Evolutionary conservation across 768 basidiomycete species (phyloP), one percentile per base, ranked within the genome.

Genomic region (Trametes sanguinea): DNA sequence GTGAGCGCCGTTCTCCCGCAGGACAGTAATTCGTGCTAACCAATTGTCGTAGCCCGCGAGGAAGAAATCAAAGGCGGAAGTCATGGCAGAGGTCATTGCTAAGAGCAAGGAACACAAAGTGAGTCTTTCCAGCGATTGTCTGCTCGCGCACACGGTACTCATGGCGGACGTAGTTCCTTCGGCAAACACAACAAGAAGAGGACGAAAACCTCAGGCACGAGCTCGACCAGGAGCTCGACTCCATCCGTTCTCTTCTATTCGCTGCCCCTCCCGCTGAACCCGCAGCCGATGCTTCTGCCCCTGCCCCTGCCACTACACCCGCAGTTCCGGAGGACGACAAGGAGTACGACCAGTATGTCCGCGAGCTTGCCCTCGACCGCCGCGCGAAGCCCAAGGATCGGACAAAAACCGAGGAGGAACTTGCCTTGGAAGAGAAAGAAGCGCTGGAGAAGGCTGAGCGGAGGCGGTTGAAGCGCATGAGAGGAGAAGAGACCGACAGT

Each of bases 71-170:
- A 97, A 96, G 75, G 89, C 92, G 2, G 95, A 99, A 70, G 92
- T 98, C 63, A 98, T 99, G 97, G 85, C 91, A 0, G 97, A 99
- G 73, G 91, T 99, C 37, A 93, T 99, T 47, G 91, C 94, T 1
- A 99, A 98, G 76, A 95, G 94, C 76, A 99, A 99, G 75, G 86
- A 88, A 52, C 87, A 98, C 77, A 98, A 96, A 80, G 96, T 94
- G 67, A 33, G 76, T 72, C 61, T 46, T 56, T 57, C 52, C 44
- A 35, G 48, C 4, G 42, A 43, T 43, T 43, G 1, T 46, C 39
- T 63, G 35, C 54, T 39, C n/a, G 8, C 51, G 22, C 3, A 4
- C 7, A 32, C 0, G 30, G 9, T 16, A 6, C 29, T 37, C 13
- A 9, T 37, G 11, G 44, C 10, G 14, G 5, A 13, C 10, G 13